Conservation (phyloP, 805 yeast species). For the Wickerhamiella shivajii region DNA sequence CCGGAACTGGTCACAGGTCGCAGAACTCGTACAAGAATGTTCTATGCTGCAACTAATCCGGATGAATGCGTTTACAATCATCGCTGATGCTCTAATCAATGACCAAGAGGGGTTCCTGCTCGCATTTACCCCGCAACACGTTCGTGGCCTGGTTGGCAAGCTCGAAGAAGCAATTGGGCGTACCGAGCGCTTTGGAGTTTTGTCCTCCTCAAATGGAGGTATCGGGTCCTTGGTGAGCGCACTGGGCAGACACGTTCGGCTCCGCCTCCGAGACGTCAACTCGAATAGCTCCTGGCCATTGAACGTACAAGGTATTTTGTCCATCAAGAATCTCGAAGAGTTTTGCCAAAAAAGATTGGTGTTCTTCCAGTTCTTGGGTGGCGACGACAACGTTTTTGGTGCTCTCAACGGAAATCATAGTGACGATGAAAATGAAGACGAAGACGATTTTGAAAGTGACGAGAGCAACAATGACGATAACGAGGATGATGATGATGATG, state of each 20-base stretch:
- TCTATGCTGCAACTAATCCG: conserved; percentile 18
- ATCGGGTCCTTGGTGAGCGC: not conserved
- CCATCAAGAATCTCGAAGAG: conserved; percentile 32
- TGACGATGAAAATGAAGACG: conserved; percentile 4
- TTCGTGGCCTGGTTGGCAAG: conserved; percentile 6
- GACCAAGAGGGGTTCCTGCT: not conserved
- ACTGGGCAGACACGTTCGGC: conserved; percentile 7
- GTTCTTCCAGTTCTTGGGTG: conserved; percentile 5
- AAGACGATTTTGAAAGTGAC: conserved; percentile 11
- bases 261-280: conserved; percentile 8
- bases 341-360: conserved; percentile 30
- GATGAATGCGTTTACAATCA: conserved; percentile 3
- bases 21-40: conserved; percentile 40
- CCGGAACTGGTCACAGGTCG: conserved; percentile 36
- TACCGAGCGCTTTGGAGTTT: conserved; percentile 9
- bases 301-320: conserved; percentile 42
- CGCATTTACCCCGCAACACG: not conserved
- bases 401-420: conserved; percentile 1
- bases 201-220: not conserved
- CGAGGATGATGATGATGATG: conserved; percentile 7
- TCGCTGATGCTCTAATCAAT: conserved; percentile 1
- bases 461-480: conserved; percentile 10
- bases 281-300: conserved; percentile 11
- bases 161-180: conserved; percentile 9
- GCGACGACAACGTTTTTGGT: conserved; percentile 7